Evolutionary conservation across 176 grass and related monocot genomes (phyloP).

Genomic region (Carex pumila): DNA sequence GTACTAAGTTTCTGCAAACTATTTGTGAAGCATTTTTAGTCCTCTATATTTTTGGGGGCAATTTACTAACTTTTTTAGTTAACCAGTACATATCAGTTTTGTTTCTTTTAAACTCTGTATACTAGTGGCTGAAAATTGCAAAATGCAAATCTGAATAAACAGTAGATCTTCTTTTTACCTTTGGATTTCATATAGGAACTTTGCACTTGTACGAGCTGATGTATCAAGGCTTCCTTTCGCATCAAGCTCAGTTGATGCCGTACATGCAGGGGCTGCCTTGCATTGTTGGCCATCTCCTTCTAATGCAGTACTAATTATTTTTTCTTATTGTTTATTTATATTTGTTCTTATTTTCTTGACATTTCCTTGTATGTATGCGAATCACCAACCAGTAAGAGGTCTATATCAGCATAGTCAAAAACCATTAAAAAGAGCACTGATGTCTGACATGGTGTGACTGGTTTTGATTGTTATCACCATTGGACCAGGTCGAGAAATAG

Average conservation of each 20-base stretch:
- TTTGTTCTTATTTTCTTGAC: conserved; percentile 1
- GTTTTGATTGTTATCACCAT: neutral
- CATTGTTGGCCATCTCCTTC: conserved; percentile 98
- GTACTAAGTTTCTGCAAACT: neutral
- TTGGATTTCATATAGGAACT: conserved; percentile 43
- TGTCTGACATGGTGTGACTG: neutral
- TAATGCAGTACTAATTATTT: conserved; percentile 57
- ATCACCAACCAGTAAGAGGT: neutral
- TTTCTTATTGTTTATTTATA: neutral
- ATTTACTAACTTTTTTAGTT: neutral
- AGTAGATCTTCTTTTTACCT: neutral
- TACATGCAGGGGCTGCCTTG: conserved; percentile 91
- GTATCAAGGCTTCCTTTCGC: conserved; percentile 91
- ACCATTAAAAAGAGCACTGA: neutral
- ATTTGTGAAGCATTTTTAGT: neutral
- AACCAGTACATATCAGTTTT: neutral
- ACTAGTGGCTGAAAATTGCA: neutral
- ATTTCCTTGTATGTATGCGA: neutral
- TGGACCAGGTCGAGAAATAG: neutral
- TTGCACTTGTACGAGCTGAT: conserved; percentile 88
- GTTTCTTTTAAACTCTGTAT: neutral
- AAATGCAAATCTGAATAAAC: neutral
- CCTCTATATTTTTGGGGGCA: neutral
- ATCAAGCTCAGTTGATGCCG: conserved; percentile 71
- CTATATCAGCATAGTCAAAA: neutral